Percentiles rank a stretch among this genome's conserved stretches.
Conservation (phyloP, 2,329 filamentous ascomycete species). For the Trichophyton simii region DNA sequence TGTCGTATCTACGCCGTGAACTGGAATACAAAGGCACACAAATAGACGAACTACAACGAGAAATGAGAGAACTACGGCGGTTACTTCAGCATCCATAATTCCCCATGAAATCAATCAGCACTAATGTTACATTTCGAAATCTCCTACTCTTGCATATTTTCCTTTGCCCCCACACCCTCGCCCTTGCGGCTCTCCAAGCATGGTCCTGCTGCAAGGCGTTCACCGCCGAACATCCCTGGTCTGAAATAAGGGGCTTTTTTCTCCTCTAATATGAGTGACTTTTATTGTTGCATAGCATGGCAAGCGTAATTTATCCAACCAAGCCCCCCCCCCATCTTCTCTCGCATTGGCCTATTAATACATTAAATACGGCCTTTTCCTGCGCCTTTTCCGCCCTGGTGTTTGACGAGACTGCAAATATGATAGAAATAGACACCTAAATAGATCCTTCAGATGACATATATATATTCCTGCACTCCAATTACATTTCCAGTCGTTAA, state of each 20-base stretch:
- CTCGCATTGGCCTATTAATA: not conserved
- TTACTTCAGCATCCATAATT: conserved; percentile 3
- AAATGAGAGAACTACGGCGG: conserved; percentile 10
- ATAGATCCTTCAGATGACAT: too few species aligned
- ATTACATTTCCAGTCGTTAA: too few species aligned
- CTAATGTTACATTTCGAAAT: not conserved
- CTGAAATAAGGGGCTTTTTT: not conserved
- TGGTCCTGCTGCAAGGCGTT: not conserved
- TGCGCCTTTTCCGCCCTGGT: not conserved
- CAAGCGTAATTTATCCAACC: not conserved
- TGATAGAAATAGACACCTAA: too few species aligned
- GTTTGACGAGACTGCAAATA: too few species aligned
- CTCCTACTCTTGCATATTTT: too few species aligned
- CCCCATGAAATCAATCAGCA: not conserved
- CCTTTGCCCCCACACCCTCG: not conserved
- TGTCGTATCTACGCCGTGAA: conserved; percentile 55
- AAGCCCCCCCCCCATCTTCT: not conserved
- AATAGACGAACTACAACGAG: conserved; percentile 25
- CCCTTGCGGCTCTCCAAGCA: not conserved
- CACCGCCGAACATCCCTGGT: not conserved
- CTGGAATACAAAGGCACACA: conserved; percentile 45
- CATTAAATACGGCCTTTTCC: not conserved
- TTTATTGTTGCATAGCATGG: not conserved
- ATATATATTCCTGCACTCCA: too few species aligned
- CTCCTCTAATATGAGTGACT: not conserved